Base-by-base conservation (phyloP, 164 flowering plant genomes). In the Houttuynia cordata region DNA sequence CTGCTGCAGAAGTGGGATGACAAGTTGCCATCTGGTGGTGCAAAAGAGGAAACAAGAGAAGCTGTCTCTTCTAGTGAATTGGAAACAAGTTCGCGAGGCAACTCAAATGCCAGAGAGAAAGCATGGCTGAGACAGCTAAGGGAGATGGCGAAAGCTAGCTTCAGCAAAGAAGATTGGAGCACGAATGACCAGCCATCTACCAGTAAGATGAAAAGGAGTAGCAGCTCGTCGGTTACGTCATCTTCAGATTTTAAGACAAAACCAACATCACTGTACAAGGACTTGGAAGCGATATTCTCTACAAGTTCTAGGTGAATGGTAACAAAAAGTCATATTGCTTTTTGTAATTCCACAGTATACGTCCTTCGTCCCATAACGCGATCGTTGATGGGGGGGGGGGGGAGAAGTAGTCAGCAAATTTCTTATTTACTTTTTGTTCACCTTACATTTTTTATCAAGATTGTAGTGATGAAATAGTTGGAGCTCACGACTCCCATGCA, bases 141-240 rank as follows among this genome's bases (percentile, higher is more conserved):
- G 93, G 95, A 85, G 64, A 8, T 92, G 68, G 98, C 96, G 15
- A 83, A 74, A 72, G 78, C 91, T 25, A 86, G 98, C 79, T 89
- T 89, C 57, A 81, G 80, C 41, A 83, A 64, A 70, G 89, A 81
- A 37, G 75, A 68, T 22, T 66, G 62, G 53, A 23, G 57, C 37
- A 34, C 69, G 10, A 72, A 24, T 62, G 94, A 85, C 55, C 17
- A 45, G 17, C 91, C 98, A 62, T 91, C 96, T 21, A 81, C 63
- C 8, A 83, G 91, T 59, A 65, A 63, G 8, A 39, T 68, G 49
- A 86, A 75, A 61, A 77, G 76, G 64, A 88, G 95, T 64, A 84
- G 83, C 21, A 85, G 88, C 70, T 75, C 96, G 5, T 77, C 92
- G 8, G 49, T 70, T 34, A 70, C 69, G 25, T 67, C 90, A 9